Conservation (phyloP, 192 early-diverging fungal species). For the Umbelopsis sp. region DNA sequence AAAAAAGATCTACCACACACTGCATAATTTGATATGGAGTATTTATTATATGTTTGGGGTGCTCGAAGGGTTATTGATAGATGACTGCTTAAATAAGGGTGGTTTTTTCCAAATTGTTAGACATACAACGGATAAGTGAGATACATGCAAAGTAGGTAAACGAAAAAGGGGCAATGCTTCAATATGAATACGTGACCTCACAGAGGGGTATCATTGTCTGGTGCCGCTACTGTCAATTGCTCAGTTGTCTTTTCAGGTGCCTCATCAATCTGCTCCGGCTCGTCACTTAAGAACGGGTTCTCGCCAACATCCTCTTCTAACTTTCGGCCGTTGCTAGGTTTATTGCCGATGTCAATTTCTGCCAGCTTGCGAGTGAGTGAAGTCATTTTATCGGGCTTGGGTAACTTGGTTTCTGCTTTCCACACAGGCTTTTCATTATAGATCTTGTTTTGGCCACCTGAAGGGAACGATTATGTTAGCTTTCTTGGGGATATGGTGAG, state of each 20-base stretch:
- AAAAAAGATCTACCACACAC: neutral
- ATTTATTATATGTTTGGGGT: no score
- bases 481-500: neutral
- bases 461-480: neutral
- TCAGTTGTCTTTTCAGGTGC: neutral
- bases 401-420: slow-evolving; percentile 12
- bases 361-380: slow-evolving; percentile 7
- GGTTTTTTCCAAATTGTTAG: no score
- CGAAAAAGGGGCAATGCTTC: no score
- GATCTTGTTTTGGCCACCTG: slow-evolving; percentile 14
- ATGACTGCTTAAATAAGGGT: no score
- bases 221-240: no score
- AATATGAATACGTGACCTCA: no score
- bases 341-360: neutral
- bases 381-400: slow-evolving; percentile 11
- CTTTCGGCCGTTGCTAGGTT: neutral
- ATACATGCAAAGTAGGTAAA: no score
- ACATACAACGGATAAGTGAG: no score
- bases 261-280: neutral
- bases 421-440: neutral
- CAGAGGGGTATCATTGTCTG: no score
- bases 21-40: no score
- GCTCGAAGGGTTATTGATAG: no score
- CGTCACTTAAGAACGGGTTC: neutral
- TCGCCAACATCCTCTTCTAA: slow-evolving; percentile 1